Base-by-base conservation (phyloP, 192 early-diverging fungal genomes). In the Backusella circina region DNA sequence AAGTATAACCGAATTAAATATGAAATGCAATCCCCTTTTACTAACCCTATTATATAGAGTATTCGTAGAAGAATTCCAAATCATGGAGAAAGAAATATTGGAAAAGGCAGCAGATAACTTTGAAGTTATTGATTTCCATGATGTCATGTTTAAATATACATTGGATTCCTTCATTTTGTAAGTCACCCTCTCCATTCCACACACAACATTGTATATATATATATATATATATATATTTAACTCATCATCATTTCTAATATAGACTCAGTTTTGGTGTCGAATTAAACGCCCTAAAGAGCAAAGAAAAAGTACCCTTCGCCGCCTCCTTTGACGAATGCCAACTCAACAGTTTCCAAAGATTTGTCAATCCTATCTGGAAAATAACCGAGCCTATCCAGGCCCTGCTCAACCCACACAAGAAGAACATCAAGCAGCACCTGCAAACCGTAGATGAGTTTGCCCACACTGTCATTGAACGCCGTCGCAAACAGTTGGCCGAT, bases 271-370 rank as follows among this genome's bases (percentile, higher is more conserved):
- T 89, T 78, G 87, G 86, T 35, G 80, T 82, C 31, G 67, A 85
- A 2, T 71, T 88, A n/a, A 69, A 84, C 30, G 76, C 85, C 10
- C 41, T 89, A 5, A 50, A 75, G 21, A 75, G 64, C 18, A 79
- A 78, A 13, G 84, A 78, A 21, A 80, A 82, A 32, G 76, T 84
- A 10, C 80, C 71, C 9, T 89, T 91, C 79, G 88, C 87, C 0
- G 57, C 50, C 0, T 74, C 88, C 12, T 90, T 90, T 75, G 88
- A 90, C 47, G 79, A 73, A 33, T 85, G 81, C 2, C 87, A 88
- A 71, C 54, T 68, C 16, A 66, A 38, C 5, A 83, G 84, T 1
- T 74, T 77, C 23, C 38, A 78, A 16, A 79, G 85, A 0, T 77
- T 84, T 35, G 41, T 83, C 33, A 78, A 74, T 28, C 82, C 75